Percentiles rank a stretch among this genome's conserved stretches.
phyloP scores from a whole-genome alignment of 192 early-diverging fungal species.

The Coemansia aciculifera region DNA sequence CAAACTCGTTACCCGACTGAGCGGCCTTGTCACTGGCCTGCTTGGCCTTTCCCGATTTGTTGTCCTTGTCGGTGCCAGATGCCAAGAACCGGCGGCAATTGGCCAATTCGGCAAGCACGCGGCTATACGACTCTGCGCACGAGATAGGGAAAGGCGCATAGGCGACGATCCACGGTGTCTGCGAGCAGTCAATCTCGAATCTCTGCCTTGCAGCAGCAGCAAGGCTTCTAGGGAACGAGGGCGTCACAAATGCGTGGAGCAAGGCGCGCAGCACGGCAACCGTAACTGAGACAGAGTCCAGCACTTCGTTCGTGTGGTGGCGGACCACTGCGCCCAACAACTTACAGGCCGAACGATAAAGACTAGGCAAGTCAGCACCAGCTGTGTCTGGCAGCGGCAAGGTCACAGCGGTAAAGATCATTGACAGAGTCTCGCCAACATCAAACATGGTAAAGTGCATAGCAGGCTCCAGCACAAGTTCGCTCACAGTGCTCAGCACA shows the following conservation, averaged over 20 bases:
- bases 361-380: background rate
- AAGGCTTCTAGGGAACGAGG: slow-evolving; percentile 11
- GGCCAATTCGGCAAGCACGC: slow-evolving; percentile 32
- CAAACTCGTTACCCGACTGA: slow-evolving; percentile 11
- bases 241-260: slow-evolving; percentile 45
- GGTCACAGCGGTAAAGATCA: slow-evolving; percentile 12
- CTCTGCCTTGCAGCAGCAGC: background rate
- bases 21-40: background rate
- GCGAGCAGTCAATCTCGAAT: slow-evolving; percentile 8
- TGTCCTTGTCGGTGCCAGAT: background rate
- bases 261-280: slow-evolving; percentile 23
- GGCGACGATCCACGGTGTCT: slow-evolving; percentile 47
- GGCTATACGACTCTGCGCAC: slow-evolving; percentile 45
- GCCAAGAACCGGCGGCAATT: slow-evolving; percentile 13
- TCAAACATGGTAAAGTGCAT: slow-evolving; percentile 43
- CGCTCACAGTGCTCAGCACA: slow-evolving; percentile 22
- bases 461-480: slow-evolving; percentile 25
- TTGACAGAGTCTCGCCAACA: slow-evolving; percentile 24
- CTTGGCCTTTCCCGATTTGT: background rate
- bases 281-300: slow-evolving; percentile 32
- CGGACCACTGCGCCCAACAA: slow-evolving; percentile 27
- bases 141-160: slow-evolving; percentile 25
- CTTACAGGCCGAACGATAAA: slow-evolving; percentile 26
- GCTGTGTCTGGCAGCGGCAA: slow-evolving; percentile 13
- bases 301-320: slow-evolving; percentile 24